Base-by-base conservation (phyloP, 805 yeast genomes). In the Allodekkera sacchari region DNA sequence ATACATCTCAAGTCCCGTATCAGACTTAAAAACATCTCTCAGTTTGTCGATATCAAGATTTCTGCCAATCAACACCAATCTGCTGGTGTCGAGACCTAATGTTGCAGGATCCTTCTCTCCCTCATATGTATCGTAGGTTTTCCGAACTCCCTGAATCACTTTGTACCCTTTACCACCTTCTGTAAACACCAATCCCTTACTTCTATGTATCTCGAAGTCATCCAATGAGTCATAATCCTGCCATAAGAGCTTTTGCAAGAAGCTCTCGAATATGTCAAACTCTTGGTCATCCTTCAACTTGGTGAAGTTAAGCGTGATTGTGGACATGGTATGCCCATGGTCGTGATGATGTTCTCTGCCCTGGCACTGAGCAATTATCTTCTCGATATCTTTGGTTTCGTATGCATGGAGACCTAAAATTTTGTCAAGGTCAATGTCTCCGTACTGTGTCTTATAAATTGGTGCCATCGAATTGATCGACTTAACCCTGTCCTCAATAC, bases 81-180 rank as follows among this genome's bases (percentile, higher is more conserved):
- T 34, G 15, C 45, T 33, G 7, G 25, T 28, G 7, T 30, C 20
- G 17, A 53, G 20, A 11, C 34, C 32, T 15, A 48, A 17, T 1
- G 42, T 44, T 6, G 31, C 31, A 1, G 35, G 17, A 9, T 39
- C 32, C 10, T 42, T 43, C 3, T n/a, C 16, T 1, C 55, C 58
- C 4, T 71, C 75, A 4, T 78, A 65, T 3, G 84, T 63, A 40
- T 92, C 98, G 55, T 85, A 92, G 0, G 95, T 85, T 34, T 87
- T 92, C 37, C 97, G 66, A 0, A 92, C 98, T 9, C 94, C 97
- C 53, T 92, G 98, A 8, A 92, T 58, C 6, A 87, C 82, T 41
- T 71, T 66, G 15, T 68, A 74, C 1, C 20, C 25, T 6, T 52
- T 55, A 3, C 54, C 47, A 2, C 50, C 52, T n/a, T 23, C 26